phyloP scores from a whole-genome alignment of 768 basidiomycete species.

The Termitomyces sp. region DNA sequence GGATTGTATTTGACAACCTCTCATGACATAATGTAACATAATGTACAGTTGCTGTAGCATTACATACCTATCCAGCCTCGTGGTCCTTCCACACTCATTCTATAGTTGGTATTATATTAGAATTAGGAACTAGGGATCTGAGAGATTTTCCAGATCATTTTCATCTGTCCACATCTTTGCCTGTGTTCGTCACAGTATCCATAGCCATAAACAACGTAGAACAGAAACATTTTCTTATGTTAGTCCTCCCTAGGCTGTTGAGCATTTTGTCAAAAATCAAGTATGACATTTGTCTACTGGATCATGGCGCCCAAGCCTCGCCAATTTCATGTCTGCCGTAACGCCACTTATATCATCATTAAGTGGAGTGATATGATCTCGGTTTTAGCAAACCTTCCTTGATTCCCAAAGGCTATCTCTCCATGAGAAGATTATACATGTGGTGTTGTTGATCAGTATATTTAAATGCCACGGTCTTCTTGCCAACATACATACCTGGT shows the following conservation, averaged over 20 bases:
- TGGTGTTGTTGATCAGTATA: not conserved
- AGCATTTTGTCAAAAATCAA: not conserved
- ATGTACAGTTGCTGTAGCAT: not conserved
- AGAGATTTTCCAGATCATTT: not conserved
- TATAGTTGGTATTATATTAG: not conserved
- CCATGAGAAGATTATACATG: too few relatives aligned
- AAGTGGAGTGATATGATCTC: not conserved
- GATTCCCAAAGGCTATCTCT: not conserved
- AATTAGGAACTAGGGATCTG: not conserved
- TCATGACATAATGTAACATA: slow-evolving; percentile 1
- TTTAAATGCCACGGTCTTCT: not conserved
- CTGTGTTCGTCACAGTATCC: not conserved
- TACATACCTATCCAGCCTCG: not conserved
- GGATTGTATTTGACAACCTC: not conserved
- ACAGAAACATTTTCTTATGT: not conserved
- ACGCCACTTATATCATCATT: not conserved
- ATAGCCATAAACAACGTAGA: not conserved
- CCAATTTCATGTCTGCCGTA: not conserved
- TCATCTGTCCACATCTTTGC: not conserved
- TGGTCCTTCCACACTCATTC: not conserved
- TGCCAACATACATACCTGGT: not conserved
- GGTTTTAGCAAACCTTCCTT: not conserved
- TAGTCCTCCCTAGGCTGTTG: not conserved
- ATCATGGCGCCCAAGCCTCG: not conserved
- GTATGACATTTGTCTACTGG: not conserved